These are phyloP conservation scores for Vitis riparia DNA, from an alignment of 164 flowering plant species.

Conservation along the genomic window DNA sequence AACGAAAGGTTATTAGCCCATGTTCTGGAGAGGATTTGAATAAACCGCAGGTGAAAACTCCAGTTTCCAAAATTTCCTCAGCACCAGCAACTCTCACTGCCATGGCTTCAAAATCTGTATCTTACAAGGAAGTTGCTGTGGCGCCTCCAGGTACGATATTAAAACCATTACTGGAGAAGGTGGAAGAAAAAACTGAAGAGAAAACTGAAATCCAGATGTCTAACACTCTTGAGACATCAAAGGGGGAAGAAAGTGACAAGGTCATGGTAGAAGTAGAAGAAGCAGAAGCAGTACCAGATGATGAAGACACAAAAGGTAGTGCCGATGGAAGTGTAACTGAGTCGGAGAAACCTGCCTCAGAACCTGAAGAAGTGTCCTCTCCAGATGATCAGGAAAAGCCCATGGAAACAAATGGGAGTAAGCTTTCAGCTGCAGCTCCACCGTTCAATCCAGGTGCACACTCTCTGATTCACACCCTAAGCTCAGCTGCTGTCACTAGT, in stretches of 20 bases:
- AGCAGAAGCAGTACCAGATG: constrained; percentile 18
- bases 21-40: constrained; percentile 28
- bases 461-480: constrained; percentile 35
- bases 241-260: constrained; percentile 26
- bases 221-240: constrained; percentile 22
- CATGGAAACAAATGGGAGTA: constrained; percentile 54
- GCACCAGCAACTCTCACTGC: constrained; percentile 35
- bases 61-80: constrained; percentile 23
- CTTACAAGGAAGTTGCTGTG: constrained; percentile 89
- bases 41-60: constrained; percentile 29
- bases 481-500: constrained; percentile 35
- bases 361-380: constrained; percentile 23
- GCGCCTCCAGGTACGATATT: constrained; percentile 83
- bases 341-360: constrained; percentile 22
- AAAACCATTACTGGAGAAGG: constrained; percentile 51
- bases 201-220: constrained; percentile 23
- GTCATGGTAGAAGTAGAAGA: constrained; percentile 13
- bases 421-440: constrained; percentile 88
- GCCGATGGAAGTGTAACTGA: constrained; percentile 25
- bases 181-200: constrained; percentile 32
- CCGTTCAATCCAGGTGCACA: constrained; percentile 71
- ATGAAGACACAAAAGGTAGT: constrained; percentile 28
- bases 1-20: constrained; percentile 21
- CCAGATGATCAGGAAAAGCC: constrained; percentile 27
- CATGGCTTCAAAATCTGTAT: constrained; percentile 63